A percentile compares a stretch with the other conserved stretches of the same genome.
Evolutionary conservation across 306 rosid genomes (phyloP).

Genomic region (Cucumis sativus): Cucumber_9930_V3 NC_026659.2:25421001-25421500

Average conservation of each 20-base stretch:
- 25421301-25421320: background rate
- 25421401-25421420: background rate
- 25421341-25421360: background rate
- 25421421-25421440: background rate
- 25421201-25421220: slow-evolving; percentile 41
- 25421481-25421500: background rate
- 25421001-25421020: slow-evolving; percentile 94
- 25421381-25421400: background rate
- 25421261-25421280: slow-evolving; percentile 4
- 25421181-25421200: slow-evolving; percentile 82
- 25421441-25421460: background rate
- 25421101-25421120: slow-evolving; percentile 3
- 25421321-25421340: background rate
- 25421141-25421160: slow-evolving; percentile 40
- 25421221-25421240: slow-evolving; percentile 40
- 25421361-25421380: background rate
- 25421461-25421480: background rate
- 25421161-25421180: slow-evolving; percentile 53
- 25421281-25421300: background rate
- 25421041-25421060: slow-evolving; percentile 66
- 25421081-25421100: slow-evolving; percentile 13
- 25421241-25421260: slow-evolving; percentile 36
- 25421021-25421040: slow-evolving; percentile 89
- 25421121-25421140: slow-evolving; percentile 28
- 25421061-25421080: background rate